Evolutionary conservation across 208 protist genomes (phyloP), one percentile per base, ranked within the genome.

Genomic region (Trichomonas tenax): DNA sequence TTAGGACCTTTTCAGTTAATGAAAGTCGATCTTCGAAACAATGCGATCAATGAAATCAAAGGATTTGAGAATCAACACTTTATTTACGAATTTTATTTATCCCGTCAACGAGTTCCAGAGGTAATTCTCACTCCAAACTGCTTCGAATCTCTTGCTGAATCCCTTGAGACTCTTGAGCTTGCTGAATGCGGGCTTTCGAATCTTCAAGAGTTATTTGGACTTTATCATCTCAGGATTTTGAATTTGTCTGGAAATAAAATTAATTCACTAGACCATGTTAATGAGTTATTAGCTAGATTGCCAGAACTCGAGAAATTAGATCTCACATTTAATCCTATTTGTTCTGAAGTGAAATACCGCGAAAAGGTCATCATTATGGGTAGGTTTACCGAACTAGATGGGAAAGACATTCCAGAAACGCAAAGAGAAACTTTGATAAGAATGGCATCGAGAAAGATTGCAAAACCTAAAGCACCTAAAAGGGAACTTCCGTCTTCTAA

Each of bases 21-120:
- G 45, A 93, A 93, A 93, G 26, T 36, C 38, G 86, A 93, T 93
- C 15, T 93, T 21, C 11, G 86, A 2, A 41, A 93, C 44, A 93
- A 93, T 51, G 26, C 34, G 38, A 93, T 93, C 11, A 17, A 0
- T 2, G 45, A 51, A 93, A 51, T 93, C 26, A 51, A 17, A 48
- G 86, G 86, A 93, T 38, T 93, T 51, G 45, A 44, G 17, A 41
- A 93, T 1, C 86, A 93, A 38, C 86, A 41, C 26, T 41, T 41
- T 93, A 48, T 93, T 48, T 23, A 41, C 21, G 86, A 93, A 51
- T 93, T 93, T 38, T 93, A 93, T 93, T 51, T 93, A 38, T 93
- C 86, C 21, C 23, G 45, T 38, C 86, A 93, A 51, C 0, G 14
- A 38, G 86, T 93, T n/a, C 44, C 86, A 34, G 14, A 41, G 34